Conservation (phyloP, 2,329 filamentous ascomycete species). For the Colletotrichum kahawae region DNA sequence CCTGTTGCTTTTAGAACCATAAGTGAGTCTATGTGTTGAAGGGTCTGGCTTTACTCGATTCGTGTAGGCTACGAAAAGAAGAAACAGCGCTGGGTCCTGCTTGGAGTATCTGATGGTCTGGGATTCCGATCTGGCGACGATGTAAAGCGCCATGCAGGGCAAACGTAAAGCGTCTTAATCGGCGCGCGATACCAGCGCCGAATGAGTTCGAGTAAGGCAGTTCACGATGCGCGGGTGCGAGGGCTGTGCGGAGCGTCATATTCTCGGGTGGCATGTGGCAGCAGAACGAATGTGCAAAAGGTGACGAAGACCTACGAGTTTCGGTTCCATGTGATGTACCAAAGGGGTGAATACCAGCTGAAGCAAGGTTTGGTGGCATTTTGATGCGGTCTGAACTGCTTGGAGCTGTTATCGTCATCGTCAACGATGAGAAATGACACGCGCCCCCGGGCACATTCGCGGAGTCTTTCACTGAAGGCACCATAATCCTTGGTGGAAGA, state of each 20-base stretch:
- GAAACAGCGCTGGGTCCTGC: too few relatives aligned
- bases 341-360: not conserved
- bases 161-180: not conserved
- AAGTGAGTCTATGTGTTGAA: too few relatives aligned
- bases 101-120: rapidly evolving
- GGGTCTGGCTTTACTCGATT: too few relatives aligned
- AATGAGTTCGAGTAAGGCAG: not conserved
- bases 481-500: not conserved
- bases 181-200: not conserved
- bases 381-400: too few relatives aligned
- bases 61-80: too few relatives aligned
- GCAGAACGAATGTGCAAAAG: not conserved
- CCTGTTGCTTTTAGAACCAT: too few relatives aligned
- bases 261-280: not conserved
- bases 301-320: not conserved
- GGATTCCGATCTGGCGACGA: not conserved
- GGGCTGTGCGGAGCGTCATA: not conserved
- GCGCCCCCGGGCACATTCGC: too few relatives aligned
- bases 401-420: not conserved
- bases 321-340: not conserved
- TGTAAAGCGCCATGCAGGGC: not conserved
- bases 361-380: too few relatives aligned
- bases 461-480: not conserved
- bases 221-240: not conserved
- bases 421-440: rapidly evolving